Evolutionary conservation across 441 rosid species (phyloP).

Genomic region (Adansonia rubrostipa): DNA sequence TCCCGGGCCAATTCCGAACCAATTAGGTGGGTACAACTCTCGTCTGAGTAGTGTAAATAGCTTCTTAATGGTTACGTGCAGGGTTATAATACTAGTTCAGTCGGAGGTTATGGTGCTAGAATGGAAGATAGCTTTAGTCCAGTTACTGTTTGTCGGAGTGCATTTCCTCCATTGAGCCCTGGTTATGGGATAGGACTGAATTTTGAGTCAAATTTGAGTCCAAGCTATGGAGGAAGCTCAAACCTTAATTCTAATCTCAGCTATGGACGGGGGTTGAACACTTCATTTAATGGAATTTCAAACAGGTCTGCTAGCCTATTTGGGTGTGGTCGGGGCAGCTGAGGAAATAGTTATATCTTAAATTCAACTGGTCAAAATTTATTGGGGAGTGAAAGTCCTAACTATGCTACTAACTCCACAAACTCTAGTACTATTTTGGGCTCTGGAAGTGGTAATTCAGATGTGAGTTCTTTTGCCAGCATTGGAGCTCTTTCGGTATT

Average conservation of each 20-base stretch:
- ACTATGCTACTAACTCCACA: slow-evolving; percentile 50
- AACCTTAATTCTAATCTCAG: slow-evolving; percentile 51
- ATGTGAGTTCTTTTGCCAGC: slow-evolving; percentile 53
- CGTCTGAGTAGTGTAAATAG: slow-evolving; percentile 57
- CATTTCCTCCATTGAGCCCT: slow-evolving; percentile 55
- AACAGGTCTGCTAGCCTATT: slow-evolving; percentile 46
- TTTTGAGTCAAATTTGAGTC: slow-evolving; percentile 52
- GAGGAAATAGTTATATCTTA: slow-evolving; percentile 42
- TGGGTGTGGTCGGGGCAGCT: slow-evolving; percentile 41
- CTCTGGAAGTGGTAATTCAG: slow-evolving; percentile 46
- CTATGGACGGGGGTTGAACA: slow-evolving; percentile 53
- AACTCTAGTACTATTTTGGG: slow-evolving; percentile 43
- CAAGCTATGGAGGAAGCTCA: slow-evolving; percentile 43
- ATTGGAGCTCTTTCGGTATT: slow-evolving; percentile 53
- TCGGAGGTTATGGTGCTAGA: slow-evolving; percentile 58
- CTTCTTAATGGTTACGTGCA: slow-evolving; percentile 59
- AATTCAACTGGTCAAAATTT: slow-evolving; percentile 48
- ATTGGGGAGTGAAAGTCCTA: slow-evolving; percentile 55
- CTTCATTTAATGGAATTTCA: slow-evolving; percentile 41
- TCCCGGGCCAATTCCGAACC: slow-evolving; percentile 57
- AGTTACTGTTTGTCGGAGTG: slow-evolving; percentile 49
- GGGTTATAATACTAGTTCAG: slow-evolving; percentile 59
- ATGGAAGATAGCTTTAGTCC: slow-evolving; percentile 70
- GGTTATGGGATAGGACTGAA: slow-evolving; percentile 54
- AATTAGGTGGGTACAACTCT: slow-evolving; percentile 49